A percentile compares a stretch with the other conserved stretches of the same genome.
Conservation (phyloP, 2,329 filamentous ascomycete species). For the Pseudogymnoascus verrucosus region DNA sequence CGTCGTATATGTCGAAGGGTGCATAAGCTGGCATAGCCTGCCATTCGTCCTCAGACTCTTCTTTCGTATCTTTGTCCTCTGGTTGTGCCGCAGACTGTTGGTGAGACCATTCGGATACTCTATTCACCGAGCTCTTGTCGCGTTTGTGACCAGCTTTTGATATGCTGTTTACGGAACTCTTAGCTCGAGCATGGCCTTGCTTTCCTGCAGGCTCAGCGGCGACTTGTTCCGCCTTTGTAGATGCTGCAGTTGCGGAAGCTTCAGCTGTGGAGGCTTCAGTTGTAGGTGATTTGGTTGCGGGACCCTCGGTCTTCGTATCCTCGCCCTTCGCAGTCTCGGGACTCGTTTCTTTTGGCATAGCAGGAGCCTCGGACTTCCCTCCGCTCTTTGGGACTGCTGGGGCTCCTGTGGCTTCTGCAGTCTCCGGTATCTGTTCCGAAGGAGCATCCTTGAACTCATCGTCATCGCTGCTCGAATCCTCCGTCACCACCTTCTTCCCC, state of each 20-base stretch:
- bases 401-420: slow-evolving; percentile 11
- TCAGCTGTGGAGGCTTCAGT: neutral
- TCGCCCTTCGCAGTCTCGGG: neutral
- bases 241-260: neutral
- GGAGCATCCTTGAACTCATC: slow-evolving; percentile 34
- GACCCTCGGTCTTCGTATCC: neutral
- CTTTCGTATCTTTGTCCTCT: slow-evolving; percentile 41
- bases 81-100: slow-evolving; percentile 58
- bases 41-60: slow-evolving; percentile 67
- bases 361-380: neutral
- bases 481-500: slow-evolving; percentile 15
- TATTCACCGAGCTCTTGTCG: slow-evolving; percentile 12
- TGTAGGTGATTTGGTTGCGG: neutral
- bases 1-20: slow-evolving; percentile 90
- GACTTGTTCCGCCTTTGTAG: neutral
- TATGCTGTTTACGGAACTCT: slow-evolving; percentile 9
- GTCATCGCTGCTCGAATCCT: slow-evolving; percentile 32
- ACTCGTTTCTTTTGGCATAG: neutral
- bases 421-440: slow-evolving; percentile 24
- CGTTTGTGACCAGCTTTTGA: slow-evolving; percentile 9
- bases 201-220: neutral
- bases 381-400: neutral
- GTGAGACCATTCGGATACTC: slow-evolving; percentile 79
- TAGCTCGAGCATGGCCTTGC: slow-evolving; percentile 11
- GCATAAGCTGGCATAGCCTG: slow-evolving; percentile 92